phyloP scores from a whole-genome alignment of 129 eudicot genomes.

The Lactuca sativa region DNA sequence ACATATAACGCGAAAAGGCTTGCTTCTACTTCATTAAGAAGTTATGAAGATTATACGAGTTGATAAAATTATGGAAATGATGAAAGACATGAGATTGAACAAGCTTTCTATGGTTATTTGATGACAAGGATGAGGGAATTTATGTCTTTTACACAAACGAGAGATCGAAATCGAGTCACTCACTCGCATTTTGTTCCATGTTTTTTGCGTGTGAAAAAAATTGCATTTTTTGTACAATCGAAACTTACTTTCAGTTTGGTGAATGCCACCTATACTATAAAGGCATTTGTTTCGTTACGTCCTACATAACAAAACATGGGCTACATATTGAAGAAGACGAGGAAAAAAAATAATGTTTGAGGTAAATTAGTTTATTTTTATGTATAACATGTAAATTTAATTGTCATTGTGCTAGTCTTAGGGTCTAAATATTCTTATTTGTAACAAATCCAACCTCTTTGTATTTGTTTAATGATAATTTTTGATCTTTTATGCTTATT shows the following conservation, averaged over 20 bases:
- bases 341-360: not conserved
- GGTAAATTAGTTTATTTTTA: slow-evolving; percentile 12
- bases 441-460: not conserved
- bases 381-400: not conserved
- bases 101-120: not conserved
- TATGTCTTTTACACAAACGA: not conserved
- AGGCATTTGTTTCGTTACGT: too few relatives aligned
- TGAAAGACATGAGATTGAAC: not conserved
- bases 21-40: not conserved
- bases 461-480: too few relatives aligned
- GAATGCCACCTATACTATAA: too few relatives aligned
- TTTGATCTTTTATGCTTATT: too few relatives aligned
- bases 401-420: not conserved
- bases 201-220: not conserved
- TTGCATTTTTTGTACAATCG: too few relatives aligned
- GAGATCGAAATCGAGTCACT: not conserved
- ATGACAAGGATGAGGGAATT: not conserved
- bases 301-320: not conserved
- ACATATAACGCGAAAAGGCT: not conserved
- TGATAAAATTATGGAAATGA: not conserved
- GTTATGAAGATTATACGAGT: not conserved
- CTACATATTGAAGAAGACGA: not conserved
- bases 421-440: not conserved
- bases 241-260: too few relatives aligned
- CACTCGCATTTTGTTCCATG: not conserved